phyloP scores from a whole-genome alignment of 345 rosid species.

The Citrus mangshanensis region DNA sequence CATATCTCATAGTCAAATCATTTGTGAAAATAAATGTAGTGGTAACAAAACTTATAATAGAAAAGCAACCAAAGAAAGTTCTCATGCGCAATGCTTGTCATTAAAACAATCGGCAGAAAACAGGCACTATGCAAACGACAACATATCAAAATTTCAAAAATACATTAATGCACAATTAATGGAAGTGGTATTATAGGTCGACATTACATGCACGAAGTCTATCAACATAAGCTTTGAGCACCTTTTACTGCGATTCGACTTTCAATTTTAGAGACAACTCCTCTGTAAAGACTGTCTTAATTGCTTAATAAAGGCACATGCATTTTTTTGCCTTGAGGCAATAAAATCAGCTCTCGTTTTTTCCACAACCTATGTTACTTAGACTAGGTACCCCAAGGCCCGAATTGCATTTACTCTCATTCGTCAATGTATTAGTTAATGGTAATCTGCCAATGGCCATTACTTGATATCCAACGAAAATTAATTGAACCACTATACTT shows the following conservation, averaged over 20 bases:
- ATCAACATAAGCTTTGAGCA: not conserved
- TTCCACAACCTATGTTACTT: not conserved
- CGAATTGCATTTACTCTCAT: not conserved
- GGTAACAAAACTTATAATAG: no score
- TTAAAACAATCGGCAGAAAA: not conserved
- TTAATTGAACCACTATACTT: no score
- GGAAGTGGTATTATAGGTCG: not conserved
- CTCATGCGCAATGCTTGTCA: not conserved
- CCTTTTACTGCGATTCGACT: not conserved
- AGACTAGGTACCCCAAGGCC: not conserved
- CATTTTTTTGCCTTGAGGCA: not conserved
- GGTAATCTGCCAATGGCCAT: not conserved
- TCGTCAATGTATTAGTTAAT: not conserved
- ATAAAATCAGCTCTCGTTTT: not conserved
- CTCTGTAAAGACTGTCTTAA: not conserved
- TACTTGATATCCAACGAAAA: no score
- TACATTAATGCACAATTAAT: slow-evolving; percentile 4
- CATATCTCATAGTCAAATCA: no score
- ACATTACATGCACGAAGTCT: not conserved
- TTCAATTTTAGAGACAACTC: not conserved
- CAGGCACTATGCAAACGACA: no score
- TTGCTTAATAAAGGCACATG: not conserved
- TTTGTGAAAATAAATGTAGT: no score
- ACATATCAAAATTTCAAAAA: not conserved
- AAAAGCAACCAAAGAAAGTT: no score